phyloP scores from a whole-genome alignment of 129 eudicot genomes.

The Rutidosis leptorrhynchoides region DNA sequence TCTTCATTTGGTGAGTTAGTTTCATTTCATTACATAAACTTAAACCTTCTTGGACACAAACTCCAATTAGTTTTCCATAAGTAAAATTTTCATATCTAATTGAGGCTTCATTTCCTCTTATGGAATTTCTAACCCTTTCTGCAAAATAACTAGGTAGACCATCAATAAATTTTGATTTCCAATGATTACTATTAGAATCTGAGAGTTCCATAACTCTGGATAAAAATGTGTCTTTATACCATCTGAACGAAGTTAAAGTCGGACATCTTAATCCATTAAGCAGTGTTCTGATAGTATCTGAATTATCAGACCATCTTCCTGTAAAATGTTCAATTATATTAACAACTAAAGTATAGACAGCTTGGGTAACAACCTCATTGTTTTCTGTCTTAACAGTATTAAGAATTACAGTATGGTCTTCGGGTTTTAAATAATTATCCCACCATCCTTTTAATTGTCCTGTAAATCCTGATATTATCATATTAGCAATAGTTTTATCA shows the following conservation, averaged over 20 bases:
- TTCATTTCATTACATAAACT: too few relatives aligned
- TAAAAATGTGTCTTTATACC: neutral
- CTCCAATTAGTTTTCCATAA: neutral
- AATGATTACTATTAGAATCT: neutral
- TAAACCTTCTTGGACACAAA: neutral
- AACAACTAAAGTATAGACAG: neutral
- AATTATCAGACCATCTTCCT: neutral
- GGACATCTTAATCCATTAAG: neutral
- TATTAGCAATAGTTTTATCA: neutral
- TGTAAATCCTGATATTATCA: conserved; percentile 5
- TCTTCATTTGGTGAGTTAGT: neutral
- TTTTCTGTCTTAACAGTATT: neutral
- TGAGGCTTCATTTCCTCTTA: neutral
- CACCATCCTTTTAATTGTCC: conserved; percentile 9
- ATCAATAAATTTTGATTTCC: neutral
- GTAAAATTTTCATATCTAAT: neutral
- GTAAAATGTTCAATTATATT: conserved; percentile 10
- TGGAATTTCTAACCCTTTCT: neutral
- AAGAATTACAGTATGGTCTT: neutral
- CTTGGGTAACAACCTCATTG: too few relatives aligned
- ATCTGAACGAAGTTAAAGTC: neutral
- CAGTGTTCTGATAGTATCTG: neutral
- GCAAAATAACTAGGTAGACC: neutral
- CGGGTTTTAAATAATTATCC: neutral
- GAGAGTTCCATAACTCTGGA: neutral